A percentile compares a stretch with the other conserved stretches of the same genome.
These are phyloP conservation scores for Nyctanthes arbortristis DNA, from an alignment of 257 asterid genomes.

Conservation along the genomic window DNA sequence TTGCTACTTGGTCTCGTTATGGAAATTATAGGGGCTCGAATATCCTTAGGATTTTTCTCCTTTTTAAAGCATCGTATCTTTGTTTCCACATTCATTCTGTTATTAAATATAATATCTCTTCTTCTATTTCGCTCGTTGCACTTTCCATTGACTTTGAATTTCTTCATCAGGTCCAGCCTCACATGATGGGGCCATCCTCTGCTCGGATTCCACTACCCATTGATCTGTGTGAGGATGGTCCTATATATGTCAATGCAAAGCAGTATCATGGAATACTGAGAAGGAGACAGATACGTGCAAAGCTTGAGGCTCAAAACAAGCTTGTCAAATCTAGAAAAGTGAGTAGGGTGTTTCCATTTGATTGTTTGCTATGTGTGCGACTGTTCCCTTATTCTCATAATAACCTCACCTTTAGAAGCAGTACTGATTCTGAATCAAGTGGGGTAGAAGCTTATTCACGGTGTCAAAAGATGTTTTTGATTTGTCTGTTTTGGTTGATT, in stretches of 20 bases:
- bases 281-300: conserved; percentile 89
- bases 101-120: not conserved
- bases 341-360: conserved; percentile 26
- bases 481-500: not conserved
- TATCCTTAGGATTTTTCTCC: not conserved
- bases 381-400: too few relatives aligned
- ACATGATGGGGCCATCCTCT: conserved; percentile 51
- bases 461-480: not conserved
- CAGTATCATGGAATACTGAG: conserved; percentile 90
- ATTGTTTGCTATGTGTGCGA: not conserved
- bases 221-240: conserved; percentile 86
- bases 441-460: not conserved
- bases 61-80: not conserved
- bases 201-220: conserved; percentile 80
- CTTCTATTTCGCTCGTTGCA: not conserved
- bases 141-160: not conserved
- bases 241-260: conserved; percentile 88
- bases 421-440: not conserved
- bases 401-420: not conserved
- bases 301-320: conserved; percentile 93
- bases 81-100: not conserved
- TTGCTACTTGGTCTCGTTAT: not conserved
- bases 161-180: conserved; percentile 56
- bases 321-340: conserved; percentile 82
- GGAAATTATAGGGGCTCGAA: not conserved